Base-by-base conservation (phyloP, 2,329 filamentous ascomycete genomes). In the Grosmannia penicillata region DNA sequence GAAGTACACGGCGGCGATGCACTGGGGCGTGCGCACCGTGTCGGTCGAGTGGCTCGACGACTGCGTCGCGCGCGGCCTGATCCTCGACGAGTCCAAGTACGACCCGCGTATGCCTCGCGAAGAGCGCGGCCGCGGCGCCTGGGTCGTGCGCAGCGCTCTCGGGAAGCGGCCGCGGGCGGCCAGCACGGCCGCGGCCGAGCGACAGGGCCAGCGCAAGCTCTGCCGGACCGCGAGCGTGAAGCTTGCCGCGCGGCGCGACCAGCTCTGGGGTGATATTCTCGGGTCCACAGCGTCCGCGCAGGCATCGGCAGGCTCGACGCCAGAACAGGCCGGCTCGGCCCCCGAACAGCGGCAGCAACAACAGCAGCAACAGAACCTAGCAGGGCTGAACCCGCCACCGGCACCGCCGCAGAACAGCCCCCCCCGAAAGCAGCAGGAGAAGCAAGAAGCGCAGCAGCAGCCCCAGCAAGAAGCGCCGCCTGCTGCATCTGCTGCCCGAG, bases 261-360 rank as follows among this genome's bases (percentile, higher is more conserved):
- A 75, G 22, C 69, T 96, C n/a, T 96, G 89, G 89, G 80, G 80
- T 6, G 84, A 93, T 49, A 93, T 98, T 42, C 70, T 91, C 19
- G 75, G 75, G 40, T 26, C 39, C 6, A 26, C 38, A 9, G 10
- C 36, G n/a, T 18, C 37, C 3, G 48, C 38, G 13, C n/a, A n/a
- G n/a, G n/a, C 8, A 29, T 11, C 8, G 9, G n/a, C 27, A 30
- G 28, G n/a, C 28, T 13, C 30, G 22, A 23, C 30, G 27, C 27
- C 27, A 23, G 21, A 31, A 4, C 31, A 18, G 19, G 13, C 24
- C 4, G 32, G 11, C 6, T n/a, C 24, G 14, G 23, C 33, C 30
- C n/a, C 36, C 6, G 33, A 17, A 18, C n/a, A 10, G 19, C 18
- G 10, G 27, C 8, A 17, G 18, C 10, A 29, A 14, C 25, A 18